phyloP scores from a whole-genome alignment of 2,329 filamentous ascomycete species.

The Emmonsiellopsis sp. region DNA sequence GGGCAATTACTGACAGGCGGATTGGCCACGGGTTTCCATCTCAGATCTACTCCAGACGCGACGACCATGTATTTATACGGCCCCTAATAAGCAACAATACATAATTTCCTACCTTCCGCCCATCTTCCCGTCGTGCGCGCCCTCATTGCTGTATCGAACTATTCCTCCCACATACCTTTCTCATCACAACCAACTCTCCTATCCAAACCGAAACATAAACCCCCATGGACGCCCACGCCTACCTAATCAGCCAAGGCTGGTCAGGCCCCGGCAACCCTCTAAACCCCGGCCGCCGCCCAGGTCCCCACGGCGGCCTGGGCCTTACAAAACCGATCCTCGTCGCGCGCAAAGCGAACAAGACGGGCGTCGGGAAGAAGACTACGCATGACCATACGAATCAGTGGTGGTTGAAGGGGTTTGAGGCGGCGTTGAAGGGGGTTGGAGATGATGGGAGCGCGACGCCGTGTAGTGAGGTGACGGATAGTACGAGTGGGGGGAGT shows the following conservation, averaged over 20 bases:
- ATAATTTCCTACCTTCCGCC: too few species aligned
- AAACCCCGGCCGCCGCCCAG: constrained; percentile 50
- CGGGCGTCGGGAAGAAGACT: constrained; percentile 72
- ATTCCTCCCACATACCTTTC: too few species aligned
- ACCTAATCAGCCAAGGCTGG: constrained; percentile 83
- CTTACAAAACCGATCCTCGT: constrained; percentile 77
- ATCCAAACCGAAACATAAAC: too few species aligned
- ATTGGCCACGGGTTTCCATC: too few species aligned
- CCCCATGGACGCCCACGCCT: constrained; percentile 72
- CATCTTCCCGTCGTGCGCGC: too few species aligned
- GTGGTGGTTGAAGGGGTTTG: constrained; percentile 96
- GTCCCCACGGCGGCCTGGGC: constrained; percentile 57
- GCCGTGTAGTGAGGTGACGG: constrained; percentile 47
- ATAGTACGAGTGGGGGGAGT: constrained; percentile 35
- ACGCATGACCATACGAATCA: constrained; percentile 60
- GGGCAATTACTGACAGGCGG: too few species aligned
- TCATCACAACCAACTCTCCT: too few species aligned
- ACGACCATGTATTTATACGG: too few species aligned
- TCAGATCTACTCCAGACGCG: too few species aligned
- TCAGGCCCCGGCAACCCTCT: constrained; percentile 80
- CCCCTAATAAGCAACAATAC: too few species aligned
- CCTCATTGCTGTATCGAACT: too few species aligned
- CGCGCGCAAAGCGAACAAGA: constrained; percentile 69
- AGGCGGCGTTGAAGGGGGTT: constrained; percentile 76
- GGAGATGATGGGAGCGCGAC: constrained; percentile 51